Evolutionary conservation across 2,329 filamentous ascomycete genomes (phyloP).

Genomic region (Xylariaceae sp.): DNA sequence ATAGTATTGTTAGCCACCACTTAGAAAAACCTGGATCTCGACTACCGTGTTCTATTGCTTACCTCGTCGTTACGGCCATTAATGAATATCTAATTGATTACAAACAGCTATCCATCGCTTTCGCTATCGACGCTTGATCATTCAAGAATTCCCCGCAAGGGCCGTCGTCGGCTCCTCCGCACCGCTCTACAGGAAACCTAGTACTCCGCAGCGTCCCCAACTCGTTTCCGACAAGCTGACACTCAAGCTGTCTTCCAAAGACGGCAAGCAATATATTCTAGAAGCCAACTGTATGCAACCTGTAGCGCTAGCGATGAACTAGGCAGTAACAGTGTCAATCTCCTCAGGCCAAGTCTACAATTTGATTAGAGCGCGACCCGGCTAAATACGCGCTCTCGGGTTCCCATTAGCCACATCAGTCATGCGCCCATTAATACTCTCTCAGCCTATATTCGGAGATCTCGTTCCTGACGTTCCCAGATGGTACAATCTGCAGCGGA

Average conservation of each 20-base stretch:
- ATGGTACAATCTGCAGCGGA: constrained; percentile 11
- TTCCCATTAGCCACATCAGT: constrained; percentile 18
- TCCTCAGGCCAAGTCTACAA: constrained; percentile 14
- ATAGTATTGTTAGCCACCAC: too few relatives aligned
- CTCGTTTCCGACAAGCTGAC: not conserved
- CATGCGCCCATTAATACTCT: constrained; percentile 18
- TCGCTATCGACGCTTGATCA: too few relatives aligned
- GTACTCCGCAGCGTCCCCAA: too few relatives aligned
- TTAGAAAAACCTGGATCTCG: too few relatives aligned
- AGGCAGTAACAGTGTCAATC: constrained; percentile 5
- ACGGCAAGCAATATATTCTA: not conserved
- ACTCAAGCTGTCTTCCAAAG: not conserved
- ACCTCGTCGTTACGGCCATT: too few relatives aligned
- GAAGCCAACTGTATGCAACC: constrained; percentile 6
- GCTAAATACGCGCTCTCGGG: constrained; percentile 25
- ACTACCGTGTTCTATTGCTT: too few relatives aligned
- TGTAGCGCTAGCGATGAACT: constrained; percentile 8
- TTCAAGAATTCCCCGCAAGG: too few relatives aligned
- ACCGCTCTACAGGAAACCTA: too few relatives aligned
- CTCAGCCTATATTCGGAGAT: constrained; percentile 30
- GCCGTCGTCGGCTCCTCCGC: too few relatives aligned
- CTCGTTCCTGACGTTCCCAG: constrained; percentile 16
- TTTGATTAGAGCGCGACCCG: constrained; percentile 26
- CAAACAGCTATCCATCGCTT: too few relatives aligned
- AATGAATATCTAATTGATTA: too few relatives aligned